Conservation (phyloP, 1,284 basidiomycete genomes). For the Neonothopanus nambi region DNA sequence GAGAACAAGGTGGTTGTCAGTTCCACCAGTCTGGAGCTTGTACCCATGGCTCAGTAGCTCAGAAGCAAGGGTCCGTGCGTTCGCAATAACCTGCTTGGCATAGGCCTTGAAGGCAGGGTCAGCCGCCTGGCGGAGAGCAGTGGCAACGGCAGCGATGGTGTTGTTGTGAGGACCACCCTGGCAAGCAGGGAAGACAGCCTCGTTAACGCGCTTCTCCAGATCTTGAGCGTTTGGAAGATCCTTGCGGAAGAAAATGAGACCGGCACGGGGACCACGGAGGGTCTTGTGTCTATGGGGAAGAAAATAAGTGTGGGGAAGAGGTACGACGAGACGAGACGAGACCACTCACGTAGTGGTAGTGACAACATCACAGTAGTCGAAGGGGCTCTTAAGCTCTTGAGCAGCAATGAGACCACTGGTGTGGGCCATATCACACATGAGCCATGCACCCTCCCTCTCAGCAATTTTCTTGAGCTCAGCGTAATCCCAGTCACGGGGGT, state of each 20-base stretch:
- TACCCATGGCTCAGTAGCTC: conserved; percentile 80
- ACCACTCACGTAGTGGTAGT: conserved; percentile 85
- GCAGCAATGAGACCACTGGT: conserved; percentile 96
- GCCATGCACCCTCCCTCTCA: conserved; percentile 88
- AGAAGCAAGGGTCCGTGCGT: conserved; percentile 76
- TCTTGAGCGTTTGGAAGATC: conserved; percentile 80
- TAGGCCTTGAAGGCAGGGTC: conserved; percentile 92
- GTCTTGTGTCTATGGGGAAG: conserved; percentile 83
- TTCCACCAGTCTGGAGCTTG: conserved; percentile 96
- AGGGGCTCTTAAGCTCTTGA: conserved; percentile 90
- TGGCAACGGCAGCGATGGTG: conserved; percentile 96
- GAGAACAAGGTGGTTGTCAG: conserved; percentile 97
- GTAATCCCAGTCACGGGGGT: conserved; percentile 99
- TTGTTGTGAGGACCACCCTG: conserved; percentile 99
- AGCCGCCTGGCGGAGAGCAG: conserved; percentile 91
- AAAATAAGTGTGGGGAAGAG: conserved; percentile 1
- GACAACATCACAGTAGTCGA: conserved; percentile 97
- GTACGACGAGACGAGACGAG: neutral
- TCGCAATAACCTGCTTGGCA: conserved; percentile 92
- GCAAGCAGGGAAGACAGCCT: conserved; percentile 99
- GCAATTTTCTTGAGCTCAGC: conserved; percentile 80
- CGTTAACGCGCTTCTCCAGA: conserved; percentile 95
- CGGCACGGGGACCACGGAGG: conserved; percentile 96
- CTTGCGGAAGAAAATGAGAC: conserved; percentile 98
- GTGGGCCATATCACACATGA: conserved; percentile 97